Percentiles rank a stretch among this genome's conserved stretches.
phyloP scores from a whole-genome alignment of 805 yeast genomes.

The Candida boidinii region DNA sequence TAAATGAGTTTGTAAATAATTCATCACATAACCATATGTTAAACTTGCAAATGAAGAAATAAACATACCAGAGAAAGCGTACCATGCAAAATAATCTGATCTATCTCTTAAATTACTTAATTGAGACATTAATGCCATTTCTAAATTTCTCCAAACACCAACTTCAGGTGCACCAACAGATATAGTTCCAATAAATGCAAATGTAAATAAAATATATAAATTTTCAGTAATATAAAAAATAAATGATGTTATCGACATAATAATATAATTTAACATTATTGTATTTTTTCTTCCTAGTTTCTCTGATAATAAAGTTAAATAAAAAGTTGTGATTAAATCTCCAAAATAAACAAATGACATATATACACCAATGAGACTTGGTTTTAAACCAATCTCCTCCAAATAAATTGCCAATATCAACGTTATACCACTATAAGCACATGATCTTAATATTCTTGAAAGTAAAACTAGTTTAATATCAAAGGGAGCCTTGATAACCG shows the following conservation, averaged over 20 bases:
- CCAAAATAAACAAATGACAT: slow-evolving; percentile 42
- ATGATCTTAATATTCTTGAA: slow-evolving; percentile 26
- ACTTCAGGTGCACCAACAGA: slow-evolving; percentile 54
- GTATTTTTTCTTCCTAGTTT: slow-evolving; percentile 34
- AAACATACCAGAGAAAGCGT: slow-evolving; percentile 38
- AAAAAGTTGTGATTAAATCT: slow-evolving; percentile 40
- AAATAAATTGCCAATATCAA: slow-evolving; percentile 36
- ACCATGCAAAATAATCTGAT: slow-evolving; percentile 53
- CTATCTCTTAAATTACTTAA: slow-evolving; percentile 31
- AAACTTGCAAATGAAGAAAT: slow-evolving; percentile 40
- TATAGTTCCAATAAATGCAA: slow-evolving; percentile 41
- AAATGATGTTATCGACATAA: slow-evolving; percentile 36
- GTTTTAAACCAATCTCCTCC: slow-evolving; percentile 31
- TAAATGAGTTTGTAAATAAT: slow-evolving; percentile 9
- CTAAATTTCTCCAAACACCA: slow-evolving; percentile 52
- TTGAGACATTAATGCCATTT: slow-evolving; percentile 43
- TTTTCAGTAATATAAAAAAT: slow-evolving; percentile 27
- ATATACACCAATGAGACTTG: slow-evolving; percentile 37
- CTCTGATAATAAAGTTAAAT: slow-evolving; percentile 38
- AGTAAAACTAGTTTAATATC: slow-evolving; percentile 27
- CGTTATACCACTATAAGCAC: slow-evolving; percentile 30
- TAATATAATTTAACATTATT: slow-evolving; percentile 29
- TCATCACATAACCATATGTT: slow-evolving; percentile 27
- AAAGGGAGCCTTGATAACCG: slow-evolving; percentile 20
- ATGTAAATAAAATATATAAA: slow-evolving; percentile 25